Base-by-base conservation (phyloP, 2,329 filamentous ascomycete species). In the Volutella citrinella region DNA sequence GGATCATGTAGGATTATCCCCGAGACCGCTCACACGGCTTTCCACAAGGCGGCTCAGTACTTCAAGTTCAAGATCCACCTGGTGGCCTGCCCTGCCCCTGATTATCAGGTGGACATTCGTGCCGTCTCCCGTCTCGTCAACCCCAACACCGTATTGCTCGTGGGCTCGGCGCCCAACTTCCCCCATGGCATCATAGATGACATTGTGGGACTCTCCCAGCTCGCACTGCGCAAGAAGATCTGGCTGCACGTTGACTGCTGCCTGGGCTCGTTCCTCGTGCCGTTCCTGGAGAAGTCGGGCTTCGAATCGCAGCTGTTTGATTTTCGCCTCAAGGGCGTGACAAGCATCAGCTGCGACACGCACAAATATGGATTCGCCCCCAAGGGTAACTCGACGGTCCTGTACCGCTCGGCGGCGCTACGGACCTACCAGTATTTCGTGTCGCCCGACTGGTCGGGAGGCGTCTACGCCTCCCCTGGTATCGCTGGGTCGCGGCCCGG, bases 311-410 rank as follows among this genome's bases (percentile, higher is more conserved):
- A 84, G 49, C 81, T 80, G 6, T 97, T 97, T 57, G 93, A 98
- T 63, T 98, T 98, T 77, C 81, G 86, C 36, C 80, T 94, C 39
- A 88, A 87, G 49, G 93, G 93, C 51, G 93, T 98, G 22, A 96
- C 91, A 5, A 91, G 84, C 61, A 97, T 98, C 62, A 89, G 82
- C 48, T 94, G 90, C 61, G 93, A 98, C 61, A 98, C 93, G 4
- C 93, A 98, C 76, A 98, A 98, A 64, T 98, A 98, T 60, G 93
- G 93, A 22, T 98, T 98, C 58, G 93, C 93, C 2, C 93, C 93
- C 33, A 98, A 98, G 69, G 93, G 93, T 49, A 98, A 95, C 74
- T 93, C 85, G 32, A 93, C 89, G 2, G 75, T 95, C 11, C 74
- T 98, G 25, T 98, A 98, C 74, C 87, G 93, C 51, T 85, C 80